Evolutionary conservation across 768 basidiomycete genomes (phyloP), one percentile per base, ranked within the genome.

Genomic region (Agaricus blazei): DNA sequence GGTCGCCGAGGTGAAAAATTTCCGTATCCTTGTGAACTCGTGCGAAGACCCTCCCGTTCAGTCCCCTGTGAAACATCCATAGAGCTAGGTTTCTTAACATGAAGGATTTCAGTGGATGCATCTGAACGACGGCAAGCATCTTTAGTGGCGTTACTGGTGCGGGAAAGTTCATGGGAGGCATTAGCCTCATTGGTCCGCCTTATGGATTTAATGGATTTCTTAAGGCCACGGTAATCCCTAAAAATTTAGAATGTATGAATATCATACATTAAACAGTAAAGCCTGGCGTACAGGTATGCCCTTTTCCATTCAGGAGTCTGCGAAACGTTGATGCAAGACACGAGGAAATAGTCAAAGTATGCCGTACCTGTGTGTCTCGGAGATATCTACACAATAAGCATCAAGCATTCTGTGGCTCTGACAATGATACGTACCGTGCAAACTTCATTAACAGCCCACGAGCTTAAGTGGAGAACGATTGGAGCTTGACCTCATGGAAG

Each of bases 291-390:
- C 85, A 87, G 85, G 64, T 88, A 85, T 2, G 81, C 83, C 60
- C 74, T 80, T 60, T 83, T 82, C 85, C 85, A 91, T 68, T 90
- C 89, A 1, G 87, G 82, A 29, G 79, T 83, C 89, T 90, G 26
- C 23, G 34, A 28, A 52, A 27, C 27, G 46, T 51, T 29, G 34
- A 54, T 23, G 29, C 36, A 38, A 28, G 38, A 26, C 31, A 37
- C 11, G 51, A n/a, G 31, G 48, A 9, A 26, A 42, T 14, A 29
- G 51, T 23, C 40, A 44, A 14, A 14, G 15, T 26, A 38, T 14
- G 12, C 37, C 51, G 6, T 9, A 81, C 87, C 75, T 86, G 85
- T 1, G 81, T 83, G 63, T 89, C 85, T 60, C 81, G 72, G n/a
- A 89, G 72, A 66, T 87, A 83, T 59, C 87, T 88, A 41, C 11